These are phyloP conservation scores for Russula griseocarnosa DNA, from an alignment of 768 basidiomycete genomes.

Conservation along the genomic window DNA sequence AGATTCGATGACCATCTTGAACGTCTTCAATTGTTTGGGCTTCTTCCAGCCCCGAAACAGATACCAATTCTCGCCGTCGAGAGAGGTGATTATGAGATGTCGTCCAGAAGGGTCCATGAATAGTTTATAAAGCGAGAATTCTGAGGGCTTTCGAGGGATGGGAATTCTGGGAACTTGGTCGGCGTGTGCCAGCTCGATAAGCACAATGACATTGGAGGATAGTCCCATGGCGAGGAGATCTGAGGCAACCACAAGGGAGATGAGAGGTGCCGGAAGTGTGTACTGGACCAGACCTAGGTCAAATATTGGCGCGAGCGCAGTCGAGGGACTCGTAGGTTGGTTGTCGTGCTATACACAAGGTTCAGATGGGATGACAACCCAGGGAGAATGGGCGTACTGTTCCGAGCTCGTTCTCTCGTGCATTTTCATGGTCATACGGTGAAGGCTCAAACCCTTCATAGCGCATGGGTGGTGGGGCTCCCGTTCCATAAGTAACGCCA, in stretches of 20 bases:
- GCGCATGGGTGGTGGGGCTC: conserved; percentile 55
- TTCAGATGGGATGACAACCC: conserved; percentile 13
- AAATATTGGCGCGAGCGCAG: conserved; percentile 57
- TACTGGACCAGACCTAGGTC: conserved; percentile 88
- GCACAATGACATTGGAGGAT: conserved; percentile 67
- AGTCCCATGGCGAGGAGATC: conserved; percentile 86
- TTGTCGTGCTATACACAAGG: conserved; percentile 34
- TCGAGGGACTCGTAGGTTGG: conserved; percentile 33
- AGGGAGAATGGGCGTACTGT: conserved; percentile 17
- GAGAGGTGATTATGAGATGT: conserved; percentile 83
- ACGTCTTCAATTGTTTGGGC: conserved; percentile 68
- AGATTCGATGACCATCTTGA: conserved; percentile 86
- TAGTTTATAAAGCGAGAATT: conserved; percentile 73
- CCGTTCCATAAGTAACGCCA: conserved; percentile 35
- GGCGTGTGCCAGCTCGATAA: conserved; percentile 85
- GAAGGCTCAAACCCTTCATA: conserved; percentile 89
- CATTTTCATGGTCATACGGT: conserved; percentile 52
- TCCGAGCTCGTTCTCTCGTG: conserved; percentile 40
- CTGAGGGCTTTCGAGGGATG: conserved; percentile 68
- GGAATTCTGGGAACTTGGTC: conserved; percentile 82
- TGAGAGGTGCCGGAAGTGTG: conserved; percentile 77
- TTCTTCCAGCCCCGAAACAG: conserved; percentile 78
- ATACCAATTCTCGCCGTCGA: conserved; percentile 92
- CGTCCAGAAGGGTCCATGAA: conserved; percentile 92
- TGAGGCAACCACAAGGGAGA: conserved; percentile 79